phyloP scores from a whole-genome alignment of 331 rosid species.

The Quercus tomentella region DNA sequence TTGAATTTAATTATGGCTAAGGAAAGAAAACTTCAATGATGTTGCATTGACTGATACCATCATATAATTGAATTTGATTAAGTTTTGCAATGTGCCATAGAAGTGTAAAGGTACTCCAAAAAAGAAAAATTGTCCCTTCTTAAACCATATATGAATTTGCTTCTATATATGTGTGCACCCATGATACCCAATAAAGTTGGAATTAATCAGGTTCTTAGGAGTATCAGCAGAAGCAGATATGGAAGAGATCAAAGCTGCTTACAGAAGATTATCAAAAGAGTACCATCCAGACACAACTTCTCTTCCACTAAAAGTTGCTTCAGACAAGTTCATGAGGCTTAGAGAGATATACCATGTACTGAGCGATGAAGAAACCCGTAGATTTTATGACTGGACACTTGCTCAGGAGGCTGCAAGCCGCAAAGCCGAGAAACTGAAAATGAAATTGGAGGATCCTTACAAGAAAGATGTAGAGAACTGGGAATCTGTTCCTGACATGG shows the following conservation, averaged over 20 bases:
- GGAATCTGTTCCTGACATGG: conserved; percentile 68
- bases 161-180: no score
- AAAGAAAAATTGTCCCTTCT: no score
- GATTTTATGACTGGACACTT: conserved; percentile 86
- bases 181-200: not conserved
- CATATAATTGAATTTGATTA: not conserved
- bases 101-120: not conserved
- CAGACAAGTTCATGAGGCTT: conserved; percentile 71
- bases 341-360: conserved; percentile 63
- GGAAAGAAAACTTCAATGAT: no score
- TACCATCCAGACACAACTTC: conserved; percentile 99
- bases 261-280: conserved; percentile 76
- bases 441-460: conserved; percentile 75
- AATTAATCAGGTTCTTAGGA: conserved; percentile 65
- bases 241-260: conserved; percentile 82
- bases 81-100: not conserved
- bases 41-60: no score
- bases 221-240: conserved; percentile 57
- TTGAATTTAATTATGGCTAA: no score
- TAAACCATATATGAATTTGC: no score
- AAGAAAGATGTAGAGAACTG: conserved; percentile 35
- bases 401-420: conserved; percentile 88
- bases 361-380: conserved; percentile 64
- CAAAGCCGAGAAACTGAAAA: conserved; percentile 62
- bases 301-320: conserved; percentile 79